A percentile compares a stretch with the other conserved stretches of the same genome.
Conservation (phyloP, 2,329 filamentous ascomycete genomes). For the Aspergillus sp. region DNA sequence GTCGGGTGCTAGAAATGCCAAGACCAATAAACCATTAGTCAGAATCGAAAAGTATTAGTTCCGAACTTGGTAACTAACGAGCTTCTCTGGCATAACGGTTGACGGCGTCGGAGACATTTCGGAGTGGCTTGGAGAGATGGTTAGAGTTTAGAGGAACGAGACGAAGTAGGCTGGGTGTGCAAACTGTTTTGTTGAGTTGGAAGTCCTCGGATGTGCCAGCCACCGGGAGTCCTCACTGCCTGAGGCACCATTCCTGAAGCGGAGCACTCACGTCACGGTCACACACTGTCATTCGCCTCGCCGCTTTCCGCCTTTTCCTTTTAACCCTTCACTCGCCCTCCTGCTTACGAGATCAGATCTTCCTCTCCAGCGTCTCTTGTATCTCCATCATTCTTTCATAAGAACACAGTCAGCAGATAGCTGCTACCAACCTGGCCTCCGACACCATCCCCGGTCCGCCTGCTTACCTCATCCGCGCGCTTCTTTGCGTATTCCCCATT, state of each 20-base stretch:
- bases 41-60: neutral
- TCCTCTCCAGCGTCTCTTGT: conserved; percentile 1
- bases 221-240: neutral
- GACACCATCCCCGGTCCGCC: conserved; percentile 7
- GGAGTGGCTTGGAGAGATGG: neutral
- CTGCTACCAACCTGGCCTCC: conserved; percentile 15
- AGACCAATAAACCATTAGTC: neutral
- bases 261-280: neutral
- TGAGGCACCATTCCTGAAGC: neutral
- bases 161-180: too few species aligned
- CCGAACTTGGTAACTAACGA: neutral
- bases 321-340: conserved; percentile 1
- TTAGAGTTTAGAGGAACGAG: too few species aligned
- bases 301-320: conserved; percentile 1
- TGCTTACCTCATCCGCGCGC: conserved; percentile 40
- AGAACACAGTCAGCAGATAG: conserved; percentile 14
- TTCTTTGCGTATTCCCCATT: conserved; percentile 24
- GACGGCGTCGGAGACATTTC: neutral
- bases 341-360: conserved; percentile 27
- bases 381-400: conserved; percentile 13
- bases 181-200: neutral
- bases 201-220: neutral
- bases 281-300: neutral
- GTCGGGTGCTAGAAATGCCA: neutral
- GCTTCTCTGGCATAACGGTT: neutral